phyloP scores from a whole-genome alignment of 2,329 filamentous ascomycete species.

The Emmonsiellopsis sp. region DNA sequence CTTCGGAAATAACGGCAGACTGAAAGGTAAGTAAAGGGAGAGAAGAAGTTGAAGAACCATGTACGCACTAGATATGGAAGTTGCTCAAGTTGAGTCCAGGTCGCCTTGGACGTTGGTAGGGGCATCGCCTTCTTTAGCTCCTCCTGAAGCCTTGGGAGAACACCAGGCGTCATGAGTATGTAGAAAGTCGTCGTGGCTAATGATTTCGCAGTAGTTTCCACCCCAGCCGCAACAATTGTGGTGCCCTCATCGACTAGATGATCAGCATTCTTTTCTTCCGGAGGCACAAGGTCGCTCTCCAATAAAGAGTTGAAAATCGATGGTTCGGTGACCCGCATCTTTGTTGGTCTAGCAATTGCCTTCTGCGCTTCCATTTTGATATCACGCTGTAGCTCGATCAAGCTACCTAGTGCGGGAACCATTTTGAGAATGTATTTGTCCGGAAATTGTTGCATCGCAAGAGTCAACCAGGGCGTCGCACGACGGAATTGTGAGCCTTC shows the following conservation, averaged over 20 bases:
- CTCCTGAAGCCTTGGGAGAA: constrained; percentile 15
- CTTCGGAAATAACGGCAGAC: constrained; percentile 15
- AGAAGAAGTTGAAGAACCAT: neutral
- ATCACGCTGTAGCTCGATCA: neutral
- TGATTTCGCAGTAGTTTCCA: constrained; percentile 27
- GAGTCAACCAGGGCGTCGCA: neutral
- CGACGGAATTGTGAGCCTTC: neutral
- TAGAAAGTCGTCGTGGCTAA: constrained; percentile 21
- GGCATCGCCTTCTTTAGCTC: constrained; percentile 23
- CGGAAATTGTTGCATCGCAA: neutral
- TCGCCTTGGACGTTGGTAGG: constrained; percentile 12
- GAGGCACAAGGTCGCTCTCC: constrained; percentile 9
- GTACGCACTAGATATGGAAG: constrained; percentile 30
- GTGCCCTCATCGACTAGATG: constrained; percentile 31
- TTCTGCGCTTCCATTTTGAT: neutral
- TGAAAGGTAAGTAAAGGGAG: constrained; percentile 2
- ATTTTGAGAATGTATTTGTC: neutral
- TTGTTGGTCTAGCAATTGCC: neutral
- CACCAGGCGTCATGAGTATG: constrained; percentile 13
- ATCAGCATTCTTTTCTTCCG: constrained; percentile 12
- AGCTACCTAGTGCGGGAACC: neutral
- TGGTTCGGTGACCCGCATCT: neutral
- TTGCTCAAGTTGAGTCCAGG: constrained; percentile 26
- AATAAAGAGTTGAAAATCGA: neutral
- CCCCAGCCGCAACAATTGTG: constrained; percentile 28